Evolutionary conservation across 768 basidiomycete species (phyloP).

Genomic region (Mycena venus): DNA sequence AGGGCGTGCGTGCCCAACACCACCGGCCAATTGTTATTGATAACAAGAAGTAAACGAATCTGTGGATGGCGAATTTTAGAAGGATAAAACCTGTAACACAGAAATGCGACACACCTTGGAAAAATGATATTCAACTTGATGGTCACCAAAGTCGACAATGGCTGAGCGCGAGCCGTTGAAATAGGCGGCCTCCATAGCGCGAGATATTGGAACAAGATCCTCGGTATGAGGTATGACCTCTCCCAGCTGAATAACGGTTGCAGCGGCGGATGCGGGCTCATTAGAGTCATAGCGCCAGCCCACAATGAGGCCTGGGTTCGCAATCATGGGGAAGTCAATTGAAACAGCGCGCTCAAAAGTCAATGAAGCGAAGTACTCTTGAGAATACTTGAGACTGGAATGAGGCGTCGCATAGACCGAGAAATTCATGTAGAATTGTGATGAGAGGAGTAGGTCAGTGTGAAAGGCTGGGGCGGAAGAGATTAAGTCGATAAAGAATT

Average conservation of each 20-base stretch:
- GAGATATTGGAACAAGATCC: not conserved
- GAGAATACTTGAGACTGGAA: not conserved
- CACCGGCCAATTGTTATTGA: slow-evolving; percentile 5
- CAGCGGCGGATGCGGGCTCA: not conserved
- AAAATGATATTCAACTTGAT: not conserved
- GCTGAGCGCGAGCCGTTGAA: not conserved
- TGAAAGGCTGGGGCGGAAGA: too few species aligned
- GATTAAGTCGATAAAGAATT: too few species aligned
- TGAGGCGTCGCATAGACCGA: too few species aligned
- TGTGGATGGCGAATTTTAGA: too few species aligned
- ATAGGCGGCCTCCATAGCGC: not conserved
- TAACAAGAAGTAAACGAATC: slow-evolving; percentile 1
- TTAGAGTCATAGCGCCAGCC: slow-evolving; percentile 1
- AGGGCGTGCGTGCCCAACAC: not conserved
- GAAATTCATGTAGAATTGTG: too few species aligned
- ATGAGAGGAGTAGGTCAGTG: too few species aligned
- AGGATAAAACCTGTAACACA: too few species aligned
- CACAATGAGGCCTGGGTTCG: not conserved
- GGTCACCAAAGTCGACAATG: not conserved
- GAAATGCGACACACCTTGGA: slow-evolving; percentile 9
- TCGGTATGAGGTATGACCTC: not conserved
- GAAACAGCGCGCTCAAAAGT: not conserved
- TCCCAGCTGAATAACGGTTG: slow-evolving; percentile 4
- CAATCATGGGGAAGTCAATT: not conserved
- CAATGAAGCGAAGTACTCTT: not conserved